Conservation (phyloP, 768 basidiomycete species). For the Lactarius akahatsu region DNA sequence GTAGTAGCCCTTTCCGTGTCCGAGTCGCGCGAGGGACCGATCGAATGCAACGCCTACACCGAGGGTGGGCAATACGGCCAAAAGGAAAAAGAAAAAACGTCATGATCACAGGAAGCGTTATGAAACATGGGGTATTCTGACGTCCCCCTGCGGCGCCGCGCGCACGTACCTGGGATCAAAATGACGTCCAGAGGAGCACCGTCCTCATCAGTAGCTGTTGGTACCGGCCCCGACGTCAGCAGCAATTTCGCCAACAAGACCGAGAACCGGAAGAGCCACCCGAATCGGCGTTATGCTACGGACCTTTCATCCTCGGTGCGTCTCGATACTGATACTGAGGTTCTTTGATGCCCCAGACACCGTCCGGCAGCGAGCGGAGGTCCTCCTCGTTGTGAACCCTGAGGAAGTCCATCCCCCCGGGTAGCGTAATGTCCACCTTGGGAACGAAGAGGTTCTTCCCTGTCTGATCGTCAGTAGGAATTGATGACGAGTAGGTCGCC, state of each 20-base stretch:
- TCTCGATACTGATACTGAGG: conserved; percentile 49
- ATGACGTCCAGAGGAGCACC: conserved; percentile 5
- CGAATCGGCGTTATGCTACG: conserved; percentile 29
- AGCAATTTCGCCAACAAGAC: neutral
- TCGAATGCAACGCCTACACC: conserved; percentile 72
- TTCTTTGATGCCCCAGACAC: conserved; percentile 77
- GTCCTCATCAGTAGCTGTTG: conserved; percentile 9
- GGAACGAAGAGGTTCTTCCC: conserved; percentile 73
- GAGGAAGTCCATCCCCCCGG: conserved; percentile 62
- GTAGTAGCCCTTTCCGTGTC: conserved; percentile 84
- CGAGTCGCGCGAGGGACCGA: conserved; percentile 61
- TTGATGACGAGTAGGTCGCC: neutral
- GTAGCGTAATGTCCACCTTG: conserved; percentile 47
- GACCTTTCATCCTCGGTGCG: conserved; percentile 52
- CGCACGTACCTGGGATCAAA: conserved; percentile 30
- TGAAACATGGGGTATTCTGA: neutral
- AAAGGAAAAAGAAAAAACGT: neutral
- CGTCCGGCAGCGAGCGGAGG: conserved; percentile 53
- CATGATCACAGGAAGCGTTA: neutral
- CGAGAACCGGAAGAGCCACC: conserved; percentile 5
- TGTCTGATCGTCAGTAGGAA: conserved; percentile 31
- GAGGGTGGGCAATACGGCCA: neutral
- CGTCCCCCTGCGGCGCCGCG: neutral
- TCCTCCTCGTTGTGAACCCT: conserved; percentile 60
- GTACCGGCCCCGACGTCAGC: neutral